Evolutionary conservation across 352 stramenopile species (phyloP), one percentile per base, ranked within the genome.

Genomic region (Phytophthora sp.): DNA sequence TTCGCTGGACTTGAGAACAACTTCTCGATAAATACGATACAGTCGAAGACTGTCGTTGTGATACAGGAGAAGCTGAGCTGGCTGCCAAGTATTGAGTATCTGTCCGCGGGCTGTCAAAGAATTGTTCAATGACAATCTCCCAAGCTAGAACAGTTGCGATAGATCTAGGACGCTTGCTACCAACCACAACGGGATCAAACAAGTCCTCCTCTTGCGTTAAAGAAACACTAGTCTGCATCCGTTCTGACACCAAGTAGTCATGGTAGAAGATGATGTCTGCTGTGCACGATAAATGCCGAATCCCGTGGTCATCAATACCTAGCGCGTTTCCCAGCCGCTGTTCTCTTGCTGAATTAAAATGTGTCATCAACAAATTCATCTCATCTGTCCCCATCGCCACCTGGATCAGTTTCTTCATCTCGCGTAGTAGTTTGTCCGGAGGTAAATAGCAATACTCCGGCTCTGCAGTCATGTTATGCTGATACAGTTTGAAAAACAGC

Each of bases 251-350:
- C n/a, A 89, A 68, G 24, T 52, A 63, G 36, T 90, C 82, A 23
- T 90, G 78, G n/a, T 84, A 75, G 27, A 77, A 80, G 7, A 86
- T 70, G 4, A 88, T 72, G 15, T 90, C 82, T 26, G 82, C 80
- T 16, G 61, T 63, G 47, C 80, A 88, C n/a, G 66, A 58, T 29
- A 89, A 79, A 54, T 84, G 71, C 13, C 69, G 70, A 50, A 77
- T 57, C 20, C 74, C 71, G 35, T 69, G 73, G 33, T 86, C 66
- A 26, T 88, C 79, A 7, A 85, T 76, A 21, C 82, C 74, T 3
- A 79, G 44, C 20, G 65, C 56, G 27, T 71, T 71, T 6, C 70
- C 56, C 30, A 65, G 9, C 31, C 57, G 66, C 24, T 49, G 49
- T 31, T 80, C 67, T 58, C 69, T 67, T 6, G 53, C 65, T 26